Conservation (phyloP, 257 asterid species). For the Fraxinus excelsior region DNA sequence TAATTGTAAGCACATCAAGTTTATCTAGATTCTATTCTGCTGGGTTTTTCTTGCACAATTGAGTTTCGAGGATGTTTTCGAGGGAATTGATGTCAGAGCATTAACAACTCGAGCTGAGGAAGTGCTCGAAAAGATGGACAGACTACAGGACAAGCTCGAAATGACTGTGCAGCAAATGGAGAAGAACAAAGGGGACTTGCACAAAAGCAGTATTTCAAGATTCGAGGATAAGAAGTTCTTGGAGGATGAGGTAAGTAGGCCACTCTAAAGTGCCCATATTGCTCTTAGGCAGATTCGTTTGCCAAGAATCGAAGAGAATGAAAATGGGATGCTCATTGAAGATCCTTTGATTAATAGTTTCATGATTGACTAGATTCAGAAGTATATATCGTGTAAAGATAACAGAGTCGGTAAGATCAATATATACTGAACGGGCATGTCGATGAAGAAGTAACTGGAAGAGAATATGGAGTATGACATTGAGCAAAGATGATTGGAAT, state of each 20-base stretch:
- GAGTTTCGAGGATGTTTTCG: slow-evolving; percentile 42
- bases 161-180: too few species aligned
- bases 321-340: too few species aligned
- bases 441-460: slow-evolving; percentile 68
- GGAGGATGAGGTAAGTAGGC: too few species aligned
- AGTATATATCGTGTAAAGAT: slow-evolving; percentile 76
- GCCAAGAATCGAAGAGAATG: too few species aligned
- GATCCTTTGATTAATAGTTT: slow-evolving; percentile 70
- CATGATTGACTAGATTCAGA: slow-evolving; percentile 73
- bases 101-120: too few species aligned
- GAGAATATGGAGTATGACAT: slow-evolving; percentile 85
- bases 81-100: slow-evolving; percentile 45
- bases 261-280: too few species aligned
- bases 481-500: slow-evolving; percentile 87
- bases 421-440: slow-evolving; percentile 62
- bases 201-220: too few species aligned
- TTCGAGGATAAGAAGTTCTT: too few species aligned
- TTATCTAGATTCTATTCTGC: slow-evolving; percentile 60
- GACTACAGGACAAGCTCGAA: too few species aligned
- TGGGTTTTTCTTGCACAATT: slow-evolving; percentile 58
- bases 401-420: slow-evolving; percentile 60
- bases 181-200: too few species aligned
- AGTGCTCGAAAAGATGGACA: too few species aligned
- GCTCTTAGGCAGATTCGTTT: too few species aligned
- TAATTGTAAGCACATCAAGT: slow-evolving; percentile 67